phyloP scores from a whole-genome alignment of 1,139 yeast genomes.

The Lizanozyma gosingica region DNA sequence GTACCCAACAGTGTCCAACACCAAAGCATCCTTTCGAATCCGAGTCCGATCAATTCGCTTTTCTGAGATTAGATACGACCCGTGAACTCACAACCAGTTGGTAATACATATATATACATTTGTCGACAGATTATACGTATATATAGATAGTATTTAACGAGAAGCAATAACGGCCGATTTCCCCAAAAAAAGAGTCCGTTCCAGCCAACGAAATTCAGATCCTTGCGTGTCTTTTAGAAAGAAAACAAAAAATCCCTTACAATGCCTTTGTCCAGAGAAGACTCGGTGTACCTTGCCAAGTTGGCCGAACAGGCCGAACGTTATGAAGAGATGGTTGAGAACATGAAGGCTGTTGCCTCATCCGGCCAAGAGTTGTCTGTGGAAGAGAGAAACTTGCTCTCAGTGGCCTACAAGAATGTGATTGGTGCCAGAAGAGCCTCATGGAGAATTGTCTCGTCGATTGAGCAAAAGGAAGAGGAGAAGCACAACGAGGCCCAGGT shows the following conservation, averaged over 20 bases:
- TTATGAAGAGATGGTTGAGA: constrained; percentile 98
- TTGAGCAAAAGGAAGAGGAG: constrained; percentile 96
- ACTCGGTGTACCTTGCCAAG: constrained; percentile 96
- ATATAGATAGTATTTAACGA: too few relatives aligned
- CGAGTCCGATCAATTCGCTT: too few relatives aligned
- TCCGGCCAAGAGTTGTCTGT: constrained; percentile 93
- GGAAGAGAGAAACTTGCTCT: constrained; percentile 93
- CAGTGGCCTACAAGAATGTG: constrained; percentile 97
- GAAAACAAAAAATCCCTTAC: constrained; percentile 5
- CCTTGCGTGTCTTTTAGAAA: too few relatives aligned
- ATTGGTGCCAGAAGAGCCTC: constrained; percentile 99
- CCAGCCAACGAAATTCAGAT: background rate
- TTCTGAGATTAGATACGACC: too few relatives aligned
- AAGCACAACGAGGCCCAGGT: constrained; percentile 91
- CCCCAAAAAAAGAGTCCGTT: too few relatives aligned
- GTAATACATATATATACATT: too few relatives aligned
- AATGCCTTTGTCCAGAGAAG: constrained; percentile 92
- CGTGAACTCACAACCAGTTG: too few relatives aligned
- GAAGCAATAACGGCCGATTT: too few relatives aligned
- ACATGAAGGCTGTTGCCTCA: constrained; percentile 96
- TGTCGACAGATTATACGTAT: too few relatives aligned
- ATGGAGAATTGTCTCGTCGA: constrained; percentile 97
- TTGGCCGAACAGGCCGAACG: constrained; percentile 99
- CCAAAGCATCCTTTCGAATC: too few relatives aligned
- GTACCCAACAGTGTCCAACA: too few relatives aligned